Percentiles rank a stretch among this genome's conserved stretches.
These are phyloP conservation scores for Phialemonium atrogriseum DNA, from an alignment of 2,329 filamentous ascomycete genomes.

Conservation along the genomic window DNA sequence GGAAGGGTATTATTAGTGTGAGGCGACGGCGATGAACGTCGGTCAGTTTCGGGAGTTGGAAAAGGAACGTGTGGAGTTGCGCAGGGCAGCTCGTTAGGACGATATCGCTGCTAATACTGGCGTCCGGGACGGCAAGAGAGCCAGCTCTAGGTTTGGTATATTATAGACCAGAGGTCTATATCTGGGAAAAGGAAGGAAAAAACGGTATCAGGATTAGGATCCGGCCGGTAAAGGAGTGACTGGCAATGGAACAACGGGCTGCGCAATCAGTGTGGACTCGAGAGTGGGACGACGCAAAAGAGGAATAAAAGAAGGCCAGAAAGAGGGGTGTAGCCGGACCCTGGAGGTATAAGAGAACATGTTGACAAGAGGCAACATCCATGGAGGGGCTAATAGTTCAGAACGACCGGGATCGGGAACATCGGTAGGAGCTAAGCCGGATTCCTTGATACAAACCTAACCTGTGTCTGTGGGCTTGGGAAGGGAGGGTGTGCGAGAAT, in stretches of 20 bases:
- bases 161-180: constrained; percentile 33
- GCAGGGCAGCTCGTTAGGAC: constrained; percentile 24
- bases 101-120: constrained; percentile 26
- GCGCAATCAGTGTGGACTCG: constrained; percentile 26
- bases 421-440: constrained; percentile 43
- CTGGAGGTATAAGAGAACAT: constrained; percentile 43
- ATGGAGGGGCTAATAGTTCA: constrained; percentile 23
- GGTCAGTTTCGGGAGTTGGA: constrained; percentile 13
- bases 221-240: constrained; percentile 40
- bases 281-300: constrained; percentile 37
- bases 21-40: constrained; percentile 7
- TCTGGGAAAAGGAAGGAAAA: constrained; percentile 33
- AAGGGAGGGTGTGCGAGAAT: constrained; percentile 24
- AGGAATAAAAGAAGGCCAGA: constrained; percentile 28
- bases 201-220: constrained; percentile 14
- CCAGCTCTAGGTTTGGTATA: constrained; percentile 44
- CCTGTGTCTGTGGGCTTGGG: constrained; percentile 22
- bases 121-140: constrained; percentile 39
- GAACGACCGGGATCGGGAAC: constrained; percentile 39
- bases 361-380: constrained; percentile 33
- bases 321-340: constrained; percentile 42
- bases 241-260: constrained; percentile 30
- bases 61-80: constrained; percentile 36
- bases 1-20: constrained; percentile 3
- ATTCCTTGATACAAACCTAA: constrained; percentile 37